Percentiles rank a stretch among this genome's conserved stretches.
Conservation (phyloP, 495 filamentous ascomycete species). For the Penicillium canescens region DNA sequence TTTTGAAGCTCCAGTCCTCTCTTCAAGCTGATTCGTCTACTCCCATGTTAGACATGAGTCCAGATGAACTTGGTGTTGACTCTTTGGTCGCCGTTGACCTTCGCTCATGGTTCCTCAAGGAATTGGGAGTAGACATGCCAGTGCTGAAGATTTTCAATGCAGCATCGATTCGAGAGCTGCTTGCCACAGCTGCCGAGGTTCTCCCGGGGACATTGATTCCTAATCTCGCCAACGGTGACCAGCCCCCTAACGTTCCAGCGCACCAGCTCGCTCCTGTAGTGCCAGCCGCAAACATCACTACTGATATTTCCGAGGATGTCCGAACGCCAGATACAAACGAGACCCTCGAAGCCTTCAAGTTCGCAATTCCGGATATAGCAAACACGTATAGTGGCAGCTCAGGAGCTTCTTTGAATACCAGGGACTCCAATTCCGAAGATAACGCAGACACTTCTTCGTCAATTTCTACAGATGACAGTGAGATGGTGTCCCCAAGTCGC, state of each 20-base stretch:
- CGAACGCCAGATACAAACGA: not conserved
- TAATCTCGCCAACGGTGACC: not conserved
- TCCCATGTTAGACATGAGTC: conserved; percentile 11
- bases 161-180: conserved; percentile 18
- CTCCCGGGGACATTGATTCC: conserved; percentile 12
- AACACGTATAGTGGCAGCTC: conserved; percentile 14
- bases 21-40: conserved; percentile 9
- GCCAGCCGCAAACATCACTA: not conserved
- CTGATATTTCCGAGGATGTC: not conserved
- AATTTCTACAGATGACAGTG: conserved; percentile 1
- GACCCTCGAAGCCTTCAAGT: not conserved
- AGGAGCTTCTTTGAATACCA: conserved; percentile 5
- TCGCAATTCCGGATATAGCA: conserved; percentile 2
- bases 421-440: conserved; percentile 18
- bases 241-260: not conserved
- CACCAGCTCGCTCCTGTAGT: not conserved
- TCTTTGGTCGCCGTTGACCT: conserved; percentile 59
- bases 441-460: conserved; percentile 13
- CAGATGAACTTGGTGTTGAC: conserved; percentile 43
- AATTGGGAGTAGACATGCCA: conserved; percentile 41
- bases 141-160: conserved; percentile 50
- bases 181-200: conserved; percentile 7
- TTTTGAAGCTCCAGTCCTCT: conserved; percentile 8
- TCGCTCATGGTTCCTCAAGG: conserved; percentile 52
- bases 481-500: not conserved